A percentile compares a stretch with the other conserved stretches of the same genome.
These are phyloP conservation scores for Scedosporium minutisporum DNA, from an alignment of 2,329 filamentous ascomycete species.

Conservation along the genomic window DNA sequence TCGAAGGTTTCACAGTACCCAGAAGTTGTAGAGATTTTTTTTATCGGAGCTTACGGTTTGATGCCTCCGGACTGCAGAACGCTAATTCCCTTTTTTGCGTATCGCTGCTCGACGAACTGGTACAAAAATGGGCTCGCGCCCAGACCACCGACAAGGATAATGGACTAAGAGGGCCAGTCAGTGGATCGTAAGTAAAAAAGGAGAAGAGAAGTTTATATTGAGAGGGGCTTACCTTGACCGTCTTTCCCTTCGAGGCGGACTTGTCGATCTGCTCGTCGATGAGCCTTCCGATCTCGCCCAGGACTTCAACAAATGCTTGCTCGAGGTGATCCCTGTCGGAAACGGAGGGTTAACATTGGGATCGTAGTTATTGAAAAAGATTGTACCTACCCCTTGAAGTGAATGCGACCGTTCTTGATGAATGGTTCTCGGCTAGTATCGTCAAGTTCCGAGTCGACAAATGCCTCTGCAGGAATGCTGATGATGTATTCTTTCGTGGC, in stretches of 20 bases:
- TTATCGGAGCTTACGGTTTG: constrained; percentile 20
- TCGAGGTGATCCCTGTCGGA: neutral
- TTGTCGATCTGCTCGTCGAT: constrained; percentile 12
- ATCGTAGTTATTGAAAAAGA: neutral
- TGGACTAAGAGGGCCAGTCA: constrained; percentile 16
- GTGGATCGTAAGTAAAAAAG: neutral
- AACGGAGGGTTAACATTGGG: neutral
- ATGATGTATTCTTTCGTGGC: neutral
- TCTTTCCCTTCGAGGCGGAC: constrained; percentile 15
- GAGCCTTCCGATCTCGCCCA: constrained; percentile 13
- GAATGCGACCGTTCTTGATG: neutral
- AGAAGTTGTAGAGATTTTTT: neutral
- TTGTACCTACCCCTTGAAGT: neutral
- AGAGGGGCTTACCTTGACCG: constrained; percentile 13
- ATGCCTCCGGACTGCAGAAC: constrained; percentile 21
- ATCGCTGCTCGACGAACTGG: constrained; percentile 10
- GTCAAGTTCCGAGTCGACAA: neutral
- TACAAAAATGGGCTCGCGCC: constrained; percentile 22
- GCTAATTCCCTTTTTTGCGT: neutral
- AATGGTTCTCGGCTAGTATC: neutral
- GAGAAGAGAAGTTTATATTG: constrained; percentile 16
- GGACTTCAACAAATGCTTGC: constrained; percentile 13
- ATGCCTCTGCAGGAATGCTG: constrained; percentile 1
- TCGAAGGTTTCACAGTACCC: neutral
- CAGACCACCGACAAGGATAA: constrained; percentile 30